A percentile compares a stretch with the other conserved stretches of the same genome.
These are phyloP conservation scores for Akanthomyces dipterigenus DNA, from an alignment of 2,329 filamentous ascomycete species.

Conservation along the genomic window DNA sequence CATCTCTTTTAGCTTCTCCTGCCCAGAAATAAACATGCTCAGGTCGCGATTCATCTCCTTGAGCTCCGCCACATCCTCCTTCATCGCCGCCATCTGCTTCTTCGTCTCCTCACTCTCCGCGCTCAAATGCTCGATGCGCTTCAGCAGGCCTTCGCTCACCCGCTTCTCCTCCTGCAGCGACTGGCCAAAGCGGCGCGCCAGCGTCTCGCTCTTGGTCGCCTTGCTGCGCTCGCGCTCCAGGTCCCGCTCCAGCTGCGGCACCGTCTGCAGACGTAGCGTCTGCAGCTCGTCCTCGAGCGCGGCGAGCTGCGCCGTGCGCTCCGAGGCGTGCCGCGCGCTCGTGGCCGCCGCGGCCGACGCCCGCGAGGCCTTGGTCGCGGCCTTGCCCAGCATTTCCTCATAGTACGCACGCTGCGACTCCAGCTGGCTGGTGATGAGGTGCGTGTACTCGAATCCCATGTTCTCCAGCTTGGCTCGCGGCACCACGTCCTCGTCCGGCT, in stretches of 20 bases:
- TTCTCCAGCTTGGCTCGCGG: conserved; percentile 63
- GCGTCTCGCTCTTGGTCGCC: conserved; percentile 63
- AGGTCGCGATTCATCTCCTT: conserved; percentile 83
- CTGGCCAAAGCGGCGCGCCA: conserved; percentile 69
- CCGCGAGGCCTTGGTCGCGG: conserved; percentile 75
- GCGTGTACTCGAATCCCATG: conserved; percentile 90
- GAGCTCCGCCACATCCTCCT: conserved; percentile 62
- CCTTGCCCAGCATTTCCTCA: conserved; percentile 83
- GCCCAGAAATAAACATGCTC: conserved; percentile 78
- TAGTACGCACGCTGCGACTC: conserved; percentile 92
- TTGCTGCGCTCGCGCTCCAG: conserved; percentile 61
- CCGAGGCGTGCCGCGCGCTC: conserved; percentile 44
- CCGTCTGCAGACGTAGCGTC: conserved; percentile 44
- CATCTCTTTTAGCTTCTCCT: conserved; percentile 71
- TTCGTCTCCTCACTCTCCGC: conserved; percentile 52
- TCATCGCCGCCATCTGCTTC: conserved; percentile 49
- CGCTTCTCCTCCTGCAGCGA: conserved; percentile 81
- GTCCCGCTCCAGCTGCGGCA: conserved; percentile 67
- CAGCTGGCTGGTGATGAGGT: conserved; percentile 85
- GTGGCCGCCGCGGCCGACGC: conserved; percentile 62
- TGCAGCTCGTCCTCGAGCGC: conserved; percentile 41
- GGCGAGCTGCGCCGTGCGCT: conserved; percentile 43
- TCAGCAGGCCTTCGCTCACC: conserved; percentile 72
- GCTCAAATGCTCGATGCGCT: conserved; percentile 70
- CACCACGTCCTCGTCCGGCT: conserved; percentile 60